Conservation (phyloP, 169 alveolate species). For the Fabrea salina region DNA sequence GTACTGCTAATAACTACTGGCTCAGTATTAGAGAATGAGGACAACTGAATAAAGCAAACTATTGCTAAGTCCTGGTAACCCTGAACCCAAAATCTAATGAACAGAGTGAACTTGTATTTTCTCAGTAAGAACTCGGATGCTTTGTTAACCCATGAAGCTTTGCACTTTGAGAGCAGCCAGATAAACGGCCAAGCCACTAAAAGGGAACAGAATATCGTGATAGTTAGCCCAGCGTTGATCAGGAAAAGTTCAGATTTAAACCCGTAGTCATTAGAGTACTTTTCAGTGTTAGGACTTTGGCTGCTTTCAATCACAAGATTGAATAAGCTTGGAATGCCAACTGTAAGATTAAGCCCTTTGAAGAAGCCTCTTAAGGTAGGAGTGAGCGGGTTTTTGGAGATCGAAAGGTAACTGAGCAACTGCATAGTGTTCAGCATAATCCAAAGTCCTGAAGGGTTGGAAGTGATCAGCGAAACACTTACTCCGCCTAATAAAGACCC, state of each 20-base stretch:
- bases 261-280: not conserved
- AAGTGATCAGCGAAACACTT: not conserved
- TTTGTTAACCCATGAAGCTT: no score
- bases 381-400: not conserved
- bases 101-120: not conserved
- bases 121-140: not conserved
- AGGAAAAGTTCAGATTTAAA: not conserved
- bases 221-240: not conserved
- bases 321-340: not conserved
- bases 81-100: slow-evolving; percentile 16
- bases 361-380: not conserved
- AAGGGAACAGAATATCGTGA: not conserved
- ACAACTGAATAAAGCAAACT: not conserved
- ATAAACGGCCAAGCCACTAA: not conserved
- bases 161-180: not conserved
- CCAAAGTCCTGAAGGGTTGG: slow-evolving; percentile 7
- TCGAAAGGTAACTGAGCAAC: not conserved
- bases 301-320: not conserved
- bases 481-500: no score
- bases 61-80: slow-evolving; percentile 2
- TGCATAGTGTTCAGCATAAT: slow-evolving; percentile 5
- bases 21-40: no score
- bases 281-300: not conserved
- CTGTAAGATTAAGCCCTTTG: not conserved
- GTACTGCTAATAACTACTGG: no score